phyloP scores from a whole-genome alignment of 2,329 filamentous ascomycete species.

The Curvularia eragrostidis region DNA sequence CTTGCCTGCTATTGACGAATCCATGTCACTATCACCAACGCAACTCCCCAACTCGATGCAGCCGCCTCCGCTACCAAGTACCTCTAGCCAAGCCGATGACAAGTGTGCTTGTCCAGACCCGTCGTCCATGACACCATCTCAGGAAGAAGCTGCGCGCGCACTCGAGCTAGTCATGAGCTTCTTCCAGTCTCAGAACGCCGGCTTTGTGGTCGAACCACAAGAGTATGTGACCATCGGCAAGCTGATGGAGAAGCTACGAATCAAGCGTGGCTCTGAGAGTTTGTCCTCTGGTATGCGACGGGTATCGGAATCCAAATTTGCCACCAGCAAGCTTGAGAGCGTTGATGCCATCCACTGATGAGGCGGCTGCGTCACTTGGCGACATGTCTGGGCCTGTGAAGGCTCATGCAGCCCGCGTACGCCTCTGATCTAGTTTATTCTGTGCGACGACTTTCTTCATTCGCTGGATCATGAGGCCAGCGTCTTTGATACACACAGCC shows the following conservation, averaged over 20 bases:
- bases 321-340: constrained; percentile 38
- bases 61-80: constrained; percentile 55
- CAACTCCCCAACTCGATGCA: constrained; percentile 54
- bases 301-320: constrained; percentile 45
- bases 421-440: constrained; percentile 21
- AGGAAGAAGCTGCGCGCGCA: constrained; percentile 84
- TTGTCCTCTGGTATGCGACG: constrained; percentile 44
- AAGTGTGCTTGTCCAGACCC: constrained; percentile 28
- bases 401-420: constrained; percentile 20
- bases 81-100: constrained; percentile 37
- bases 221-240: constrained; percentile 81
- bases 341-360: constrained; percentile 40
- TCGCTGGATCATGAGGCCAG: constrained; percentile 22
- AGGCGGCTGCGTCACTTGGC: constrained; percentile 12
- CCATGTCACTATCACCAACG: constrained; percentile 46
- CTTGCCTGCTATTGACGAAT: constrained; percentile 51
- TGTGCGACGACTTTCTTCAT: constrained; percentile 11
- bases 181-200: constrained; percentile 73
- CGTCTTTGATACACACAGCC: constrained; percentile 14
- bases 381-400: constrained; percentile 17
- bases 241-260: constrained; percentile 82
- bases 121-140: constrained; percentile 69
- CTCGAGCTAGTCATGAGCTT: constrained; percentile 83
- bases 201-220: constrained; percentile 75
- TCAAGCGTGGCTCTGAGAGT: constrained; percentile 61